These are phyloP conservation scores for Trichoderma gracile DNA, from an alignment of 2,329 filamentous ascomycete genomes.

Conservation along the genomic window DNA sequence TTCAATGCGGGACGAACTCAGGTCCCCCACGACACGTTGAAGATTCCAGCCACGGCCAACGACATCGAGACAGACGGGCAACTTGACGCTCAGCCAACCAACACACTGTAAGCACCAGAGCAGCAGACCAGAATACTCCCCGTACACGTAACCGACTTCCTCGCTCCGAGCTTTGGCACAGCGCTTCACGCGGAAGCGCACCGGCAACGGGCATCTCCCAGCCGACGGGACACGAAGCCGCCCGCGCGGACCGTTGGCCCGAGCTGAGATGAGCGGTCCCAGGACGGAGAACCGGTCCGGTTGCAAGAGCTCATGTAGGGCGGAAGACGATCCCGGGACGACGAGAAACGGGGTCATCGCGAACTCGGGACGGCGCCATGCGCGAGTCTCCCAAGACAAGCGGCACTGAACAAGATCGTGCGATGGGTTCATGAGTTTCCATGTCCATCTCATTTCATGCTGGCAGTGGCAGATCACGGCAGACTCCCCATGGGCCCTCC, in stretches of 20 bases:
- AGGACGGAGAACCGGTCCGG: no score
- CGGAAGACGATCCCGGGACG: neutral
- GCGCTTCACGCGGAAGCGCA: constrained; percentile 1
- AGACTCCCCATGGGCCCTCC: neutral
- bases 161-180: neutral
- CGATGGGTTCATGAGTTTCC: neutral
- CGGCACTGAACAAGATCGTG: no score
- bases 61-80: neutral
- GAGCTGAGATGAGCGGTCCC: neutral
- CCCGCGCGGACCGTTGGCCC: neutral
- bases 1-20: neutral
- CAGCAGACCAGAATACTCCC: no score
- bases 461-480: constrained; percentile 14
- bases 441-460: neutral
- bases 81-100: neutral
- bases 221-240: constrained; percentile 1
- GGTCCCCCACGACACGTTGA: neutral
- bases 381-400: neutral
- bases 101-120: no score
- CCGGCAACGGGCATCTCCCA: neutral
- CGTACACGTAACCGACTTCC: neutral
- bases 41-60: no score
- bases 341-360: neutral
- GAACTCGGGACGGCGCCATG: neutral
- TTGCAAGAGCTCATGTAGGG: no score